Base-by-base conservation (phyloP, 2,329 filamentous ascomycete species). In the Pseudogymnoascus sp. region DNA sequence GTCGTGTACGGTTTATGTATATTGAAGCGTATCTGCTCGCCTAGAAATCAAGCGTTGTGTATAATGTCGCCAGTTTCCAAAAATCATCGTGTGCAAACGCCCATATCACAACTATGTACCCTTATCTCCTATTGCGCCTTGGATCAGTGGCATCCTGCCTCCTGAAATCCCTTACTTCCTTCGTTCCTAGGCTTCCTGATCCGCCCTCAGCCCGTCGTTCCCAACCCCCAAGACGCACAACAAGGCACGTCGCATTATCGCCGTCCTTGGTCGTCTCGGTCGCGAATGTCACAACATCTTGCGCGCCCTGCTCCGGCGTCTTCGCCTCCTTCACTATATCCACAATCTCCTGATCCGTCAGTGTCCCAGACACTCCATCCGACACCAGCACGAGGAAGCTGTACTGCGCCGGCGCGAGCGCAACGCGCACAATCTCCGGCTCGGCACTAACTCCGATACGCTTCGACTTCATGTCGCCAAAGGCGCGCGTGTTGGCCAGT, bases 391-490 rank as follows among this genome's bases (percentile, higher is more conserved):
- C 91, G 61, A 97, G 74, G 76, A 99, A 99, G 2, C 87, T 87
- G 76, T 91, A 97, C 74, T 97, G 88, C 0, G 91, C 92, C 0
- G 93, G 88, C 0, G 82, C 83, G 66, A 97, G 80, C 67, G 97
- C 90, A 11, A 92, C 79, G 37, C 89, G 86, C 1, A 84, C 86
- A 65, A 97, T 86, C 72, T 97, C 93, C 0, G 95, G 95, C 76
- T 99, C 95, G 1, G 95, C 95, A 3, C 89, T 93, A 11, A 99
- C 93, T 29, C 95, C 95, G 61, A 97, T 88, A 62, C 93, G 89
- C 77, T 99, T 99, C 64, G 87, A 90, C 35, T 84, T 83, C 77
- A 97, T 91, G 77, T 99, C 95, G 26, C 95, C 95, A 73, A 99
- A 97, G 3, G 95, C 84, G 31, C 95, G 89, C 33, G 91, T 96